Evolutionary conservation across 208 protist species (phyloP), one percentile per base, ranked within the genome.

Genomic region (Wallacemonas sp.): DNA sequence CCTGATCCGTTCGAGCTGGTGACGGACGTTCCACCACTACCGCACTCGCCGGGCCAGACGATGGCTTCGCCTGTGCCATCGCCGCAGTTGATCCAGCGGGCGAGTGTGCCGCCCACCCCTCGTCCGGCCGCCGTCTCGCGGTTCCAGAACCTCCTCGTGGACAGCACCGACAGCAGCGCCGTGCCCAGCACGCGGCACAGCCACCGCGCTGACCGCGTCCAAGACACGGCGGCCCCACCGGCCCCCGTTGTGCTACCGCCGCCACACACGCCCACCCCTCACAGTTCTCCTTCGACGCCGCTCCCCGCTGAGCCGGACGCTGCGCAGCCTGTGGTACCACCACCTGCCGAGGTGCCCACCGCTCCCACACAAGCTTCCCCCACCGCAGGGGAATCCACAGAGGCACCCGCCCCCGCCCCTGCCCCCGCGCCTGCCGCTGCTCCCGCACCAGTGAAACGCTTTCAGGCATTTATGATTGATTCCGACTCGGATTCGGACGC

Each of bases 401-500:
- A n/a, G n/a, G n/a, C n/a, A n/a, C n/a, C n/a, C n/a, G n/a, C n/a
- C n/a, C n/a, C n/a, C n/a, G n/a, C n/a, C n/a, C n/a, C n/a, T n/a
- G n/a, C n/a, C n/a, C n/a, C n/a, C n/a, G n/a, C n/a, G n/a, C n/a
- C n/a, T n/a, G n/a, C n/a, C 18, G 20, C 44, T 48, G 20, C 44
- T 7, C 44, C n/a, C n/a, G n/a, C n/a, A n/a, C n/a, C n/a, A n/a
- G n/a, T n/a, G n/a, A n/a, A n/a, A n/a, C 52, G 52, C 16, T 59
- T 59, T 59, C 52, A 59, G 32, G 52, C 52, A 4, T 59, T 59
- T 4, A 59, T 64, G 57, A 49, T 64, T 31, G 57, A 64, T 64
- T 64, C 52, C 2, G 76, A 82, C 61, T 86, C 81, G 1, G 81
- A 78, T 29, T 81, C 49, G 18, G 57, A 50, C 38, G 66, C 28